Conservation (phyloP, 2,329 filamentous ascomycete species). For the Colletotrichum cuscutae region DNA sequence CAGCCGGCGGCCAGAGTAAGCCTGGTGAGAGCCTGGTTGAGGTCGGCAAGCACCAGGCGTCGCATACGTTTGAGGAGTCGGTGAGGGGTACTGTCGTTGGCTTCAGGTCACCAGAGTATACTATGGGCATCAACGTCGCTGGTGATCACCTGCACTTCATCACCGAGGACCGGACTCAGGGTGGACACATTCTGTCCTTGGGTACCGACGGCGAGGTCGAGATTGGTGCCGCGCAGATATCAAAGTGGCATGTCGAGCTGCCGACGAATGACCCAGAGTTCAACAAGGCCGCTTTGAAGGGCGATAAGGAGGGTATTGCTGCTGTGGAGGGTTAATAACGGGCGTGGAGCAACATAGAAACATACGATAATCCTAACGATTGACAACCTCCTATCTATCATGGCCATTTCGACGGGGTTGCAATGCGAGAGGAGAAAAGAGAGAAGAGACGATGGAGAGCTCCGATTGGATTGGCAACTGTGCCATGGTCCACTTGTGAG, state of each 20-base stretch:
- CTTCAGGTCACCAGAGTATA: constrained; percentile 45
- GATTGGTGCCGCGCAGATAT: constrained; percentile 41
- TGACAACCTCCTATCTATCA: too few species aligned
- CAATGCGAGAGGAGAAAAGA: neutral
- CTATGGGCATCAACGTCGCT: constrained; percentile 46
- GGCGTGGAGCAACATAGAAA: neutral
- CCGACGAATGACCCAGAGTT: constrained; percentile 47
- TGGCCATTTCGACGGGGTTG: too few species aligned
- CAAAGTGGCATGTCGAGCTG: constrained; percentile 44
- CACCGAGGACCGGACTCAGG: constrained; percentile 41
- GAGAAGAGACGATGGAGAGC: too few species aligned
- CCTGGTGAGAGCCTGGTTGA: constrained; percentile 42
- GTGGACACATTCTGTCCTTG: constrained; percentile 45
- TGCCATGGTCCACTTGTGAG: too few species aligned
- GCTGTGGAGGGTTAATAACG: constrained; percentile 42
- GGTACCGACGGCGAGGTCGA: constrained; percentile 45
- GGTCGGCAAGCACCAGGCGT: constrained; percentile 43
- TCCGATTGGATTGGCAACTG: too few species aligned
- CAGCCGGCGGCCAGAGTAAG: constrained; percentile 43
- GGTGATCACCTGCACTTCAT: constrained; percentile 49
- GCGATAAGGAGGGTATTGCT: constrained; percentile 42
- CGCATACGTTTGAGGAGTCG: constrained; percentile 40
- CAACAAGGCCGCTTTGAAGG: constrained; percentile 41
- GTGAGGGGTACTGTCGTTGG: constrained; percentile 44
- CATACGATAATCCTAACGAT: neutral